A percentile compares a stretch with the other conserved stretches of the same genome.
Conservation (phyloP, 108 stramenopile species). For the Fragilariopsis cylindrus region DNA sequence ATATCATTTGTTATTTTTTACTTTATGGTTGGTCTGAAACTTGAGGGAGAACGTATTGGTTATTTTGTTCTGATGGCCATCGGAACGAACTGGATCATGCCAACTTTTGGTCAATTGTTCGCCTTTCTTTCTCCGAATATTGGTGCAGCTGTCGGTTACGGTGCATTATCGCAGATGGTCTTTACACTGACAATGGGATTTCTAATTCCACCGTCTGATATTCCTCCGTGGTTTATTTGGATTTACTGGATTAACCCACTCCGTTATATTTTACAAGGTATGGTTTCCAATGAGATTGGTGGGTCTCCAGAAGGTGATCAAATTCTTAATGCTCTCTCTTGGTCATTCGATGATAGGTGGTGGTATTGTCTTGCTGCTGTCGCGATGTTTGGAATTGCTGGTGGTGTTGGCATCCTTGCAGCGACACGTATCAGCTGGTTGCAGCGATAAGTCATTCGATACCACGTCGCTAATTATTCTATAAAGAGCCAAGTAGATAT, state of each 20-base stretch:
- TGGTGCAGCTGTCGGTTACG: not conserved
- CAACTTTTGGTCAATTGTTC: conserved; percentile 44
- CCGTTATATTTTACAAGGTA: conserved; percentile 46
- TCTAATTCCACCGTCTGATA: not conserved
- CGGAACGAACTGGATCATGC: conserved; percentile 41
- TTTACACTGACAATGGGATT: not conserved
- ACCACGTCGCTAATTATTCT: too few relatives aligned
- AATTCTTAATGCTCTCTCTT: conserved; percentile 8
- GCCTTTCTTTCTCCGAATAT: conserved; percentile 45
- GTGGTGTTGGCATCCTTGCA: too few relatives aligned
- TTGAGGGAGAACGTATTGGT: conserved; percentile 3
- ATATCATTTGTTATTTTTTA: not conserved
- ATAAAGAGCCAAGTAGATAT: too few relatives aligned
- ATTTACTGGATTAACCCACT: conserved; percentile 41
- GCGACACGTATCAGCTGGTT: too few relatives aligned
- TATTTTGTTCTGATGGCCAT: conserved; percentile 48
- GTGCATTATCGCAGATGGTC: not conserved
- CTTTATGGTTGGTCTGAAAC: not conserved
- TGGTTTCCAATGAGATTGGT: conserved; percentile 47
- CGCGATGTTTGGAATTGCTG: too few relatives aligned
- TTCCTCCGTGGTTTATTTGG: not conserved
- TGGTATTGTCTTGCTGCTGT: too few relatives aligned
- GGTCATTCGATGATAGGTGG: too few relatives aligned
- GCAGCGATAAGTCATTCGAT: too few relatives aligned
- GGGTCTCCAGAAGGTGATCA: not conserved